These are phyloP conservation scores for Terfezia boudieri DNA, from an alignment of 495 filamentous ascomycete species.

Conservation along the genomic window DNA sequence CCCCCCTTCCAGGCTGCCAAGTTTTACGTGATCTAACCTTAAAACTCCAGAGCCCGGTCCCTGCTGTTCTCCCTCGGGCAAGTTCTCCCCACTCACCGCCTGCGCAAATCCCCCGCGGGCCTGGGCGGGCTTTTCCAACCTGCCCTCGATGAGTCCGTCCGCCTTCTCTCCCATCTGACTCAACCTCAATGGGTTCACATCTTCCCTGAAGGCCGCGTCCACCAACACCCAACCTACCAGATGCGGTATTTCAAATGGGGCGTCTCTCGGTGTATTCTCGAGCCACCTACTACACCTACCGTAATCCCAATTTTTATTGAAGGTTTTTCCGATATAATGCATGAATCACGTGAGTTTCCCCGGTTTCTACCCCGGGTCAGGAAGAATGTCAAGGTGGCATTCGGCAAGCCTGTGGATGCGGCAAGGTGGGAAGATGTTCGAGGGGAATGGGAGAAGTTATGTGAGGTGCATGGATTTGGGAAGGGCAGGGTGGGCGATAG, in stretches of 20 bases:
- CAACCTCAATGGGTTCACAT: constrained; percentile 56
- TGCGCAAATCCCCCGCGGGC: constrained; percentile 45
- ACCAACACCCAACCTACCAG: constrained; percentile 55
- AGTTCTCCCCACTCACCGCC: constrained; percentile 68
- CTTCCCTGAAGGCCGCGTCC: constrained; percentile 83
- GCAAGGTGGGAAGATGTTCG: constrained; percentile 43
- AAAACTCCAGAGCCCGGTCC: constrained; percentile 18
- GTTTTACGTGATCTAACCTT: constrained; percentile 1
- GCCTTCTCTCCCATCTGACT: constrained; percentile 35
- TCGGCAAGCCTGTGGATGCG: constrained; percentile 40
- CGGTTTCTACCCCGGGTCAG: constrained; percentile 49
- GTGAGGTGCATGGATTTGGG: constrained; percentile 9
- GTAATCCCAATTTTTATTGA: constrained; percentile 88
- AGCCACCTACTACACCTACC: constrained; percentile 58
- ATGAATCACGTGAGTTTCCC: constrained; percentile 55
- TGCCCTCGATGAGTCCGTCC: constrained; percentile 64
- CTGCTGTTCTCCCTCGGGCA: constrained; percentile 71
- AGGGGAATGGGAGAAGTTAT: constrained; percentile 42
- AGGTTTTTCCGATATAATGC: constrained; percentile 66
- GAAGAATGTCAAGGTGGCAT: constrained; percentile 49
- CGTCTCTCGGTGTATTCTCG: constrained; percentile 66
- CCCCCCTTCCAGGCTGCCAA: not conserved
- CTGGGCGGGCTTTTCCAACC: constrained; percentile 57
- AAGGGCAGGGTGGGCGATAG: constrained; percentile 14
- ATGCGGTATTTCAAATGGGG: constrained; percentile 99